phyloP scores from a whole-genome alignment of 371 early-diverging fungal species.

The Basidiobolus heterosporus region DNA sequence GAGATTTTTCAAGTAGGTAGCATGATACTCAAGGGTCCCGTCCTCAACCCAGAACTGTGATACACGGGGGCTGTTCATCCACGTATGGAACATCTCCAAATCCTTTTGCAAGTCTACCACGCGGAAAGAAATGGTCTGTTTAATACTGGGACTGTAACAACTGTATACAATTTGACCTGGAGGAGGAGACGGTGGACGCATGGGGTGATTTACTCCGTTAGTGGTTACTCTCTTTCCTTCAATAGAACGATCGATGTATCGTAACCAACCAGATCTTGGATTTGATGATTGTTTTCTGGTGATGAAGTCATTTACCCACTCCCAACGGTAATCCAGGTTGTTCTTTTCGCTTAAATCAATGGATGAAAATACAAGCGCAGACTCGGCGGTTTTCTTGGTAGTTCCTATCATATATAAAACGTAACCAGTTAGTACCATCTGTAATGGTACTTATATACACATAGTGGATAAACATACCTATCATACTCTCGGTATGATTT shows the following conservation, averaged over 20 bases:
- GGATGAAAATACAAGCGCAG: too few species aligned
- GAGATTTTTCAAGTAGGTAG: conserved; percentile 2
- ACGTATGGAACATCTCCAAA: conserved; percentile 2
- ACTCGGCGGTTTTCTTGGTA: too few species aligned
- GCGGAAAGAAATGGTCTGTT: background rate
- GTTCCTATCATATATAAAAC: too few species aligned
- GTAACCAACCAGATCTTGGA: too few species aligned
- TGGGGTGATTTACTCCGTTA: background rate
- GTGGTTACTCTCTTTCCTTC: background rate
- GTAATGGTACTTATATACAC: too few species aligned
- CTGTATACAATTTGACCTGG: conserved; percentile 2
- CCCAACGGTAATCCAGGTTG: too few species aligned
- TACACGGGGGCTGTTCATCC: conserved; percentile 10
- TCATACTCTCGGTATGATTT: background rate
- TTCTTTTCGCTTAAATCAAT: too few species aligned
- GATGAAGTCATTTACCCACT: too few species aligned
- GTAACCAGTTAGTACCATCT: too few species aligned
- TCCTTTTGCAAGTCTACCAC: background rate
- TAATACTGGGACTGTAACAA: conserved; percentile 1
- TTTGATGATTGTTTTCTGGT: too few species aligned
- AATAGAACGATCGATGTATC: background rate
- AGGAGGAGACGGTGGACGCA: conserved; percentile 2
- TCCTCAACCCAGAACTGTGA: conserved; percentile 9
- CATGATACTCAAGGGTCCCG: conserved; percentile 5
- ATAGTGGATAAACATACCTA: too few species aligned